A percentile compares a stretch with the other conserved stretches of the same genome.
Conservation (phyloP, 345 rosid species). For the Gossypium anomalum region DNA sequence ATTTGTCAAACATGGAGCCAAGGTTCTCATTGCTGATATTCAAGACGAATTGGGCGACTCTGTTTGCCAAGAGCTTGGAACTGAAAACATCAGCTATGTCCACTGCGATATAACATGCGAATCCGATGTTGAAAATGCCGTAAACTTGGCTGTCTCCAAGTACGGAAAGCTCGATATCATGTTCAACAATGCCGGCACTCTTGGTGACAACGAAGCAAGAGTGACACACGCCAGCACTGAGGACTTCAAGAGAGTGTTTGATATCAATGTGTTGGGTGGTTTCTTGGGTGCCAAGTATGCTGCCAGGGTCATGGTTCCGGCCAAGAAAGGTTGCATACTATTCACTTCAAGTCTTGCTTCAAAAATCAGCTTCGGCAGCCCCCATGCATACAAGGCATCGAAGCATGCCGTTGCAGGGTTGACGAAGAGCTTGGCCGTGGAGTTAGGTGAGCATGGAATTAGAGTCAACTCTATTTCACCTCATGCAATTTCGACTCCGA, state of each 20-base stretch:
- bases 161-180: slow-evolving; percentile 33
- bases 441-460: neutral
- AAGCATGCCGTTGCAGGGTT: slow-evolving; percentile 1
- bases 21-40: slow-evolving; percentile 24
- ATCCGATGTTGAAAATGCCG: slow-evolving; percentile 21
- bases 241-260: slow-evolving; percentile 15
- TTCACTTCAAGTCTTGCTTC: slow-evolving; percentile 20
- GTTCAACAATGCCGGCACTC: slow-evolving; percentile 25
- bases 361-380: neutral
- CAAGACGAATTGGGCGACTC: slow-evolving; percentile 25
- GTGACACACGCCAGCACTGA: neutral
- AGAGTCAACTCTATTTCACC: neutral
- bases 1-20: slow-evolving; percentile 27
- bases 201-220: neutral
- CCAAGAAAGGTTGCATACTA: slow-evolving; percentile 9
- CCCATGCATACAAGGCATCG: slow-evolving; percentile 31
- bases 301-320: slow-evolving; percentile 27
- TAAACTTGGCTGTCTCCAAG: slow-evolving; percentile 8
- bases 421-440: neutral
- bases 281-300: slow-evolving; percentile 37
- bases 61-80: slow-evolving; percentile 7
- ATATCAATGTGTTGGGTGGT: slow-evolving; percentile 18
- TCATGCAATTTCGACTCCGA: neutral
- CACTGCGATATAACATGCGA: slow-evolving; percentile 25
- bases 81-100: slow-evolving; percentile 4